Evolutionary conservation across 495 filamentous ascomycete genomes (phyloP), one percentile per base, ranked within the genome.

Genomic region (Platismatia glauca): DNA sequence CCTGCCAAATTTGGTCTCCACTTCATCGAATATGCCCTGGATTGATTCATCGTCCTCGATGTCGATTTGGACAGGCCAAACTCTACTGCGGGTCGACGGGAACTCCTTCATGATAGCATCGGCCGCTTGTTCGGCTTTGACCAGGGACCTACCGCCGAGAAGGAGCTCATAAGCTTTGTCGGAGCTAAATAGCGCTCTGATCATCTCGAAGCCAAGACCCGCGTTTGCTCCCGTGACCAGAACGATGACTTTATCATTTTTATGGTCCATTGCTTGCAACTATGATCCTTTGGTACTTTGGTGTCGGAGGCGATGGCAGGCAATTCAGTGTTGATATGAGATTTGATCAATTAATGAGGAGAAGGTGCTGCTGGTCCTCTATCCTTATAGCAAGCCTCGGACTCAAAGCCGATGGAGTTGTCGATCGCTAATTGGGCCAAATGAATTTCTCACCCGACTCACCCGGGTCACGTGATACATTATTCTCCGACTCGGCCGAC

Each of bases 31-130:
- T 1, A 76, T 78, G 8, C 60, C 59, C 29, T 76, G 58, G 57
- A 85, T 81, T 18, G 80, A 83, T n/a, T 73, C 72, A 64, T 84
- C 81, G 1, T 76, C 74, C 52, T 72, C 74, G 18, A 86, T 71
- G 67, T 86, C 82, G 12, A 85, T 61, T 48, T 78, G 72, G 1
- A 84, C 15, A 20, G 43, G n/a, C 43, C 43, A 56, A 8, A 82
- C 38, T 1, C 65, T 74, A 59, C 72, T 80, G 15, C 62, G 7
- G 1, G 71, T 72, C 0, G 67, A 37, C 0, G 80, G 75, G 35
- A 73, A 69, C 46, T 78, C 74, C n/a, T 68, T 63, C 48, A 70
- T 61, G 4, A 76, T 34, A 0, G 65, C 53, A 6, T 66, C 53
- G 52, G 75, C 73, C n/a, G 81, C 80, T 3, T 70, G 64, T 9